phyloP scores from a whole-genome alignment of 257 asterid species.

The Datura wrightii region DNA sequence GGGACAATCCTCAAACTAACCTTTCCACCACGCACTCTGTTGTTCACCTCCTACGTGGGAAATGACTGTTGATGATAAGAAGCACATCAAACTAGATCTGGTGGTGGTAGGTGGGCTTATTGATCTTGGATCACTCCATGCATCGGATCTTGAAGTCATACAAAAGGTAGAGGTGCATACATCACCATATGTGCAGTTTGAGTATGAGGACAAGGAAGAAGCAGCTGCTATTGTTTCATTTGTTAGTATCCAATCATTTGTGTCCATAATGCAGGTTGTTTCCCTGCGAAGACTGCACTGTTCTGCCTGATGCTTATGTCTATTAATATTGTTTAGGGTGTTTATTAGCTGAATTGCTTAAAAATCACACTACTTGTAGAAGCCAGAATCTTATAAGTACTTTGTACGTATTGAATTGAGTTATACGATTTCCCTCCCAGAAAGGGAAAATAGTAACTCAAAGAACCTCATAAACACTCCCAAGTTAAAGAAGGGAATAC shows the following conservation, averaged over 20 bases:
- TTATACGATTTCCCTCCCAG: background rate
- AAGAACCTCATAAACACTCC: background rate
- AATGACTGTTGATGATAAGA: background rate
- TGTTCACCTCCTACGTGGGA: background rate
- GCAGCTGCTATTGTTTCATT: no score
- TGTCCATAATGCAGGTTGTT: background rate
- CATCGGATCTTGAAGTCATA: background rate
- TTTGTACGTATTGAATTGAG: background rate
- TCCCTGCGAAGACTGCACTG: background rate
- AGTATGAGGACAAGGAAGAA: no score
- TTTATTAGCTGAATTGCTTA: background rate
- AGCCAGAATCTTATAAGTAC: background rate
- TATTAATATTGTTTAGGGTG: background rate
- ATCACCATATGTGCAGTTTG: background rate
- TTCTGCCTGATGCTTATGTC: background rate
- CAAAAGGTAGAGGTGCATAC: background rate
- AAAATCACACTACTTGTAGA: background rate
- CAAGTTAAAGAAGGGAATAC: background rate
- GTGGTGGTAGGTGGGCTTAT: background rate
- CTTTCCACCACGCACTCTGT: background rate
- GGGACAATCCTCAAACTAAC: background rate
- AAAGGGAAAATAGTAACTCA: background rate
- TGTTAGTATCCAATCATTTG: background rate
- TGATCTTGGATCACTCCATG: constrained; percentile 13
- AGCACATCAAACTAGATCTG: background rate